These are phyloP conservation scores for Neoscytalidium dimidiatum DNA, from an alignment of 2,329 filamentous ascomycete species.

Conservation along the genomic window DNA sequence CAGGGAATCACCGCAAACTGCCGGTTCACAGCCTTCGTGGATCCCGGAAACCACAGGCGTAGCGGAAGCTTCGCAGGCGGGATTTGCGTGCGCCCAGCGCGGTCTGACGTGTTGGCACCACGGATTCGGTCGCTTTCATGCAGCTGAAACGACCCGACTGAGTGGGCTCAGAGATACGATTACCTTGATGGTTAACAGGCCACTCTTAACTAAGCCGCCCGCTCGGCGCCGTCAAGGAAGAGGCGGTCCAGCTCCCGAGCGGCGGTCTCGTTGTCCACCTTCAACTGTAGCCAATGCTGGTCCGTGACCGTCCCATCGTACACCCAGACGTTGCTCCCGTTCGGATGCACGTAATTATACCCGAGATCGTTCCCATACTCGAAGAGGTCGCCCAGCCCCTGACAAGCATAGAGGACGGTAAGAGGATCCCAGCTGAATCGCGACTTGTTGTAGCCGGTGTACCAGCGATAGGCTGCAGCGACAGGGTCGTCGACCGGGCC, in stretches of 20 bases:
- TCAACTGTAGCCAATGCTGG: conserved; percentile 46
- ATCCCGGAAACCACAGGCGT: not conserved
- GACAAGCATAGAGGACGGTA: conserved; percentile 27
- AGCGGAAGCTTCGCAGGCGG: not conserved
- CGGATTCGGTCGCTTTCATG: not conserved
- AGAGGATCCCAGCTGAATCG: conserved; percentile 30
- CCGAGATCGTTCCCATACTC: conserved; percentile 41
- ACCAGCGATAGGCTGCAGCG: conserved; percentile 27
- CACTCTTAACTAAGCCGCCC: not conserved
- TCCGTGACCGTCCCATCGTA: conserved; percentile 36
- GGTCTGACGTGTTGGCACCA: not conserved
- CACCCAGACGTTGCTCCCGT: conserved; percentile 50
- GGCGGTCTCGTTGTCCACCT: conserved; percentile 31
- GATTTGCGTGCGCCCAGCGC: not conserved
- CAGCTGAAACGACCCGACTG: not conserved
- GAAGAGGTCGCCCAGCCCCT: conserved; percentile 37
- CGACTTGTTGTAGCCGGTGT: conserved; percentile 27
- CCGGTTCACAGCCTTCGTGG: not conserved
- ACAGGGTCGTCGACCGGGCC: conserved; percentile 26
- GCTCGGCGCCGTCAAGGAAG: conserved; percentile 29
- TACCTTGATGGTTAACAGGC: conserved; percentile 1
- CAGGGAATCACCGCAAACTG: not conserved
- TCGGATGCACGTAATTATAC: conserved; percentile 42
- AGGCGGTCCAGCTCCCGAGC: conserved; percentile 33
- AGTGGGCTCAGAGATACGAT: not conserved